phyloP scores from a whole-genome alignment of 169 alveolate species.

The Plasmodium coatneyi region DNA sequence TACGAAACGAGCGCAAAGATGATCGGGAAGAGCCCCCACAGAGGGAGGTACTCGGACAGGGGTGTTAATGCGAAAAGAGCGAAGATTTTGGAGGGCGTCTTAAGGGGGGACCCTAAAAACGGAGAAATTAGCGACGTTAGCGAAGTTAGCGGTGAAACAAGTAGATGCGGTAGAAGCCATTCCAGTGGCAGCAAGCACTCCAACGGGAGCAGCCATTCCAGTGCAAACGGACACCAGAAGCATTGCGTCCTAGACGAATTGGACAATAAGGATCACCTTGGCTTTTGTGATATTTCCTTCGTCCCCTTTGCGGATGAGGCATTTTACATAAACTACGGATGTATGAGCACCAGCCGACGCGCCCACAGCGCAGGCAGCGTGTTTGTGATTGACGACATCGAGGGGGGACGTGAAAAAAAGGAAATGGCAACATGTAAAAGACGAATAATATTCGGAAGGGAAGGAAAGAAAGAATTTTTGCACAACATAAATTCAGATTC shows the following conservation, averaged over 20 bases:
- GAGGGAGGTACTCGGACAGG: background rate
- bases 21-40: background rate
- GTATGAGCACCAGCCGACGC: background rate
- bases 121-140: background rate
- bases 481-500: slow-evolving; percentile 27
- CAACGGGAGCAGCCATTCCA: background rate
- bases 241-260: slow-evolving; percentile 8
- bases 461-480: slow-evolving; percentile 35
- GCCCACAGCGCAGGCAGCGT: background rate
- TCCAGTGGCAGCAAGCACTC: background rate
- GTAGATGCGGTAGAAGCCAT: background rate
- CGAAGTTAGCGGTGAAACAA: background rate
- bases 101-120: background rate
- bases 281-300: slow-evolving; percentile 62
- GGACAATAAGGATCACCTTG: slow-evolving; percentile 1
- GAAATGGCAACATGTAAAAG: slow-evolving; percentile 20
- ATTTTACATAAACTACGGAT: slow-evolving; percentile 73
- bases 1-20: background rate
- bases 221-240: background rate
- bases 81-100: background rate
- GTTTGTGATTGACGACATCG: slow-evolving; percentile 33
- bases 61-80: background rate
- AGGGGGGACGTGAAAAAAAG: background rate
- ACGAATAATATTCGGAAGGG: slow-evolving; percentile 20
- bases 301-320: slow-evolving; percentile 33